Base-by-base conservation (phyloP, 192 early-diverging fungal species). In the Phlyctochytrium planicorne region DNA sequence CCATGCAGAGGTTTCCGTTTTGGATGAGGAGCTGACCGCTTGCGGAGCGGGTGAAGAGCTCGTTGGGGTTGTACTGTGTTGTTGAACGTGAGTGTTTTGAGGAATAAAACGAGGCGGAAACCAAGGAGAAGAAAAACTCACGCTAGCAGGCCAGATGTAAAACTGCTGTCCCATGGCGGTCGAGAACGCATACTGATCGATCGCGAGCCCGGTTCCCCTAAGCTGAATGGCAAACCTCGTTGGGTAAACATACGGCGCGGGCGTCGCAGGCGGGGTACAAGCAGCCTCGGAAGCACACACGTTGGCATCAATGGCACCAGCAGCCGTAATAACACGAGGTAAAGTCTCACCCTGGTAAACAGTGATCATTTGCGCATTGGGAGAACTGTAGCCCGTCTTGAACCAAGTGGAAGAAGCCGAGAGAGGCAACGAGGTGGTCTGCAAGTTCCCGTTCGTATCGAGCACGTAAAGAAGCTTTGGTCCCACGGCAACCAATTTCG, bases 1-100 rank as follows among this genome's bases (percentile, higher is more conserved):
- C 40, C 40, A 47, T 47, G 40, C 40, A 47, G 10, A 47, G 40
- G 40, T 47, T 47, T 47, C 40, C 40, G 40, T 47, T 47, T 47
- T 47, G 40, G 40, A 47, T 47, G 40, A 47, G 10, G 40, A 47
- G 40, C 40, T 47, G 40, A 20, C 20, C 20, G 40, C 40, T 47
- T 14, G 40, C 10, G 40, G 40, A 14, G 40, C 6, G 40, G 10
- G 40, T 47, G 40, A 47, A 47, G 40, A 47, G 40, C 40, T 47
- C 40, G 40, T 47, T 47, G 40, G 40, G 10, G 6, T 47, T 6
- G 40, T 14, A 47, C 40, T 47, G 40, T 6, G 40, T 47, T n/a
- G n/a, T n/a, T n/a, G n/a, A n/a, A n/a, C n/a, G n/a, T n/a, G n/a
- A n/a, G n/a, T n/a, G n/a, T n/a, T n/a, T n/a, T n/a, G n/a, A n/a